Evolutionary conservation across 1,284 basidiomycete genomes (phyloP), one percentile per base, ranked within the genome.

Genomic region (Cystobasidium slooffiae): DNA sequence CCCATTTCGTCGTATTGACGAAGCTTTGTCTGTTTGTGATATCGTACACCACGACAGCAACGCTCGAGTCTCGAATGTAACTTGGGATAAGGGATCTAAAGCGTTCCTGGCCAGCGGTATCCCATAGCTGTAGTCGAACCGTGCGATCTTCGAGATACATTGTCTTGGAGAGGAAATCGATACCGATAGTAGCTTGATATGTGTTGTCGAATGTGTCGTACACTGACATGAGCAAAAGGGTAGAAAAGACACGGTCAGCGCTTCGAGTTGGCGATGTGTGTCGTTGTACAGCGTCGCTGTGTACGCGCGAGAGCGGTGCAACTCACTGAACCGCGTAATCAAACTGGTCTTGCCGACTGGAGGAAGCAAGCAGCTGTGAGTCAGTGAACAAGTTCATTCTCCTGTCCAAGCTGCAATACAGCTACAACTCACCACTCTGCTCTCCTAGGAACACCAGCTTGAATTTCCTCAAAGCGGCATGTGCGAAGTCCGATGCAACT

Each of bases 121-220:
- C 97, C 95, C 95, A 99, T 9, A 99, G 86, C 82, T 99, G 97
- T 84, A 99, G 84, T 81, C 97, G 88, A 62, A 99, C 96, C 2
- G 97, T 99, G 80, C 97, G 86, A 85, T 99, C 97, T 82, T 99
- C 97, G 75, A 99, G 88, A 84, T 99, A 99, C 94, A 99, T 97
- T 0, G 97, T 99, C 87, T 99, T 99, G 84, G 93, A 96, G 82
- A 99, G 85, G 83, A 99, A 99, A 85, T 99, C 97, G 51, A 74
- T 68, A 77, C 97, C 97, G 82, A 99, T 99, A 14, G 97, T 99
- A 14, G 97, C 97, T 84, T 99, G 97, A 83, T 99, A 99, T 59
- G 96, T 99, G 84, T 97, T 97, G 86, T 99, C 97, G 83, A 99
- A 99, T 0, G 97, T 98, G 84, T 99, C 97, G 83, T 99, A 99